These are phyloP conservation scores for Arthrinium puccinioides DNA, from an alignment of 2,329 filamentous ascomycete species.

Conservation along the genomic window DNA sequence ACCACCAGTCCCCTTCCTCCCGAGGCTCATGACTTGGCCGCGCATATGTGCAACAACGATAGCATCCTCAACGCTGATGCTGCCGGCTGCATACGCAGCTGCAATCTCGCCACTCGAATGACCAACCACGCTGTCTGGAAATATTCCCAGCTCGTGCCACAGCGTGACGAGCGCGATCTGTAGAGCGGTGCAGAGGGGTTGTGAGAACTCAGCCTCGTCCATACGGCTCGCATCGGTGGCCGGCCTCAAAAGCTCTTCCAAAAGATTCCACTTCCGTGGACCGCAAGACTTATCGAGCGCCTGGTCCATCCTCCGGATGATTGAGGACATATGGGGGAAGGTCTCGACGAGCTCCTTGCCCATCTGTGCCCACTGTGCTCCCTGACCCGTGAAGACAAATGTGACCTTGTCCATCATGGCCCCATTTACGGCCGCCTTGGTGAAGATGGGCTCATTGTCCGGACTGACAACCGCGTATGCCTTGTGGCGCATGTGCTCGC, in stretches of 20 bases:
- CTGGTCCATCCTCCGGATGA: no score
- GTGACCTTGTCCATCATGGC: conserved; percentile 7
- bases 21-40: not conserved
- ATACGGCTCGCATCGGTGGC: conserved; percentile 11
- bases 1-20: not conserved
- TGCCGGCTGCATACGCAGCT: conserved; percentile 33
- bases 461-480: conserved; percentile 13
- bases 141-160: conserved; percentile 23
- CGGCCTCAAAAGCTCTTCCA: no score
- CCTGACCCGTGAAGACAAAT: conserved; percentile 24
- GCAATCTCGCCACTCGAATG: conserved; percentile 38
- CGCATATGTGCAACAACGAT: conserved; percentile 27
- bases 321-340: no score
- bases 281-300: no score
- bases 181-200: conserved; percentile 28
- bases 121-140: conserved; percentile 27
- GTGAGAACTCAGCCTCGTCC: conserved; percentile 16
- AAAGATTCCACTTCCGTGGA: no score
- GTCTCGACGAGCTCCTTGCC: conserved; percentile 14
- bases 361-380: conserved; percentile 21
- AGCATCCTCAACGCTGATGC: conserved; percentile 25
- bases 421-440: no score
- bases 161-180: conserved; percentile 34
- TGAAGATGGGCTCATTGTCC: no score
- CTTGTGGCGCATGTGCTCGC: conserved; percentile 19